Conservation (phyloP, 441 rosid species). For the Erodium trifolium region DNA sequence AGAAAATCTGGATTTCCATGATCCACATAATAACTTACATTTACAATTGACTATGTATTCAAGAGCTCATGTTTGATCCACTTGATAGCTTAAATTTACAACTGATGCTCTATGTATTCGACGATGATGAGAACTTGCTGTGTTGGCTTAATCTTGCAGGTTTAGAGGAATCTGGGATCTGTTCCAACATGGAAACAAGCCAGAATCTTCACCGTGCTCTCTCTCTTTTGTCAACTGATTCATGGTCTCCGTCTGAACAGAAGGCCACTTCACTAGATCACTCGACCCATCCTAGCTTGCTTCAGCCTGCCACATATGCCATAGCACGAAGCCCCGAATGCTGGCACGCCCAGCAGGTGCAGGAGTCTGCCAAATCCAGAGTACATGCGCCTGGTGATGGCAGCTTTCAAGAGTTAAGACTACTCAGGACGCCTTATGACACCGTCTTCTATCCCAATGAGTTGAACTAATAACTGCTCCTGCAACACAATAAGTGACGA, state of each 20-base stretch:
- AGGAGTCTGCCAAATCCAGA: constrained; percentile 28
- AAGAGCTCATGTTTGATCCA: not conserved
- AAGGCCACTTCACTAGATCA: constrained; percentile 36
- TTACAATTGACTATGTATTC: not conserved
- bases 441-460: constrained; percentile 31
- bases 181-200: constrained; percentile 42
- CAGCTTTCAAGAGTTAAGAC: constrained; percentile 38
- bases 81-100: not conserved
- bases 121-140: not conserved
- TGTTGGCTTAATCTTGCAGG: constrained; percentile 25
- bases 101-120: not conserved
- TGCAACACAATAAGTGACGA: no score
- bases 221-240: constrained; percentile 98
- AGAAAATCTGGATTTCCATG: not conserved
- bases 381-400: constrained; percentile 25
- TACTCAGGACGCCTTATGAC: constrained; percentile 36
- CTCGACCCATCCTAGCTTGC: constrained; percentile 18
- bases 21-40: not conserved
- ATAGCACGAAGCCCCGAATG: constrained; percentile 30
- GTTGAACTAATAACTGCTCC: constrained; percentile 23
- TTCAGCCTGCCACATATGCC: constrained; percentile 23
- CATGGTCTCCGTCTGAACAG: constrained; percentile 45
- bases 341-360: constrained; percentile 43
- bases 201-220: constrained; percentile 85
- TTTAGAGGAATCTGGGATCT: constrained; percentile 43